A percentile compares a stretch with the other conserved stretches of the same genome.
These are phyloP conservation scores for Acanthamoeba lenticulata DNA, from an alignment of 208 protist genomes.

Conservation along the genomic window DNA sequence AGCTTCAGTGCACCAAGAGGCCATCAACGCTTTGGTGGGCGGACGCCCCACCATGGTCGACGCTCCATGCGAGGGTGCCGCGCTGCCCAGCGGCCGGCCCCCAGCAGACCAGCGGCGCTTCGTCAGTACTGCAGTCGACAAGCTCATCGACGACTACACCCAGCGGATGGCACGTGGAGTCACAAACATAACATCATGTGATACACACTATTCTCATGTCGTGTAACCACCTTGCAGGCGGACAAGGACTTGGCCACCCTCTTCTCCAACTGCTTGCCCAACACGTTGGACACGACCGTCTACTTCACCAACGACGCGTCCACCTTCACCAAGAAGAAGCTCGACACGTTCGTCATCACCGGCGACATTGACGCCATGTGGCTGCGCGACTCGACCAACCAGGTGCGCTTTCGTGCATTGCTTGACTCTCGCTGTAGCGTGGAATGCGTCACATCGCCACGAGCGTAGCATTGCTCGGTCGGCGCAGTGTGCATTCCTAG, in stretches of 20 bases:
- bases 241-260: conserved; percentile 71
- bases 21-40: background rate
- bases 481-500: conserved; percentile 46
- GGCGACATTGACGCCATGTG: conserved; percentile 83
- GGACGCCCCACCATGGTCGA: background rate
- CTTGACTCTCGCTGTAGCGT: background rate
- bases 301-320: background rate
- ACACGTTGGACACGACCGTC: conserved; percentile 81
- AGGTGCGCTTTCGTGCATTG: conserved; percentile 41
- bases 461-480: conserved; percentile 10
- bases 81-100: background rate
- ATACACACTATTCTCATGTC: too few species aligned
- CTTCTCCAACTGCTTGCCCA: conserved; percentile 78
- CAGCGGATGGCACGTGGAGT: background rate
- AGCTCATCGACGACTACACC: background rate
- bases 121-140: background rate
- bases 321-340: background rate
- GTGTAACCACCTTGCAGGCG: background rate
- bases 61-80: background rate
- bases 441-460: conserved; percentile 37
- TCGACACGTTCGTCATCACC: conserved; percentile 77
- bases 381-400: conserved; percentile 79
- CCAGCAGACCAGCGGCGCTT: background rate
- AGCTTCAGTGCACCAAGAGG: background rate
- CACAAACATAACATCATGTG: background rate